phyloP scores from a whole-genome alignment of 2,329 filamentous ascomycete species.

The Colletotrichum tabaci region DNA sequence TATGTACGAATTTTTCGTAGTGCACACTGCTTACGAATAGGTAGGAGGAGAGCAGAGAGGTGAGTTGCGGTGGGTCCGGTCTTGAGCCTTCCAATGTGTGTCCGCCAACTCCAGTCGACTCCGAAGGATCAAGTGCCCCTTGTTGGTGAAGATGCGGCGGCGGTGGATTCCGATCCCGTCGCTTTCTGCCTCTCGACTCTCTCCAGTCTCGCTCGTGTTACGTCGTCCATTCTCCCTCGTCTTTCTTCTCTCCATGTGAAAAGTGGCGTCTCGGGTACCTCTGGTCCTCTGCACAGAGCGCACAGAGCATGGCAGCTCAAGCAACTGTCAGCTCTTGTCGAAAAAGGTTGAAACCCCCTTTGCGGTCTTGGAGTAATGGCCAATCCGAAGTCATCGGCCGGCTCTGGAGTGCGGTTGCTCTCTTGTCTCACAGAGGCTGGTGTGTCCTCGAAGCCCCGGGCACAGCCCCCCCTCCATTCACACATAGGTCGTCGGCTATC shows the following conservation, averaged over 20 bases:
- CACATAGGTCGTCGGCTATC: slow-evolving; percentile 4
- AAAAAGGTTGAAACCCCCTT: slow-evolving; percentile 2
- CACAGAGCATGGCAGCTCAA: slow-evolving; percentile 20
- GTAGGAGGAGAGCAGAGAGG: background rate
- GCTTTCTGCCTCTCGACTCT: background rate
- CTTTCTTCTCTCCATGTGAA: background rate
- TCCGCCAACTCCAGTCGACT: background rate
- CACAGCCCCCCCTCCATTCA: slow-evolving; percentile 18
- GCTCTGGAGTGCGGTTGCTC: background rate
- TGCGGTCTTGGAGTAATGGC: background rate
- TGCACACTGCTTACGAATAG: too few species aligned
- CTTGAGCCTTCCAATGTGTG: slow-evolving; percentile 11
- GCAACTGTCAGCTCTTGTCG: slow-evolving; percentile 3
- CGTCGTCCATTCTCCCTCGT: slow-evolving; percentile 11
- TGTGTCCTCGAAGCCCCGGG: slow-evolving; percentile 13
- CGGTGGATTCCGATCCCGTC: background rate
- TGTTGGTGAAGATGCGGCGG: slow-evolving; percentile 4
- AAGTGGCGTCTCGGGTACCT: background rate
- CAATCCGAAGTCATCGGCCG: slow-evolving; percentile 11
- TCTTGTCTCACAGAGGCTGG: slow-evolving; percentile 19
- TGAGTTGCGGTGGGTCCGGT: slow-evolving; percentile 18
- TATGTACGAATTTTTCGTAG: too few species aligned
- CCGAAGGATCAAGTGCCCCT: background rate
- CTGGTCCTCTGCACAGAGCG: slow-evolving; percentile 2
- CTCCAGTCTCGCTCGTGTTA: slow-evolving; percentile 1